Base-by-base conservation (phyloP, 2,329 filamentous ascomycete species). In the Xylariales sp. region DNA sequence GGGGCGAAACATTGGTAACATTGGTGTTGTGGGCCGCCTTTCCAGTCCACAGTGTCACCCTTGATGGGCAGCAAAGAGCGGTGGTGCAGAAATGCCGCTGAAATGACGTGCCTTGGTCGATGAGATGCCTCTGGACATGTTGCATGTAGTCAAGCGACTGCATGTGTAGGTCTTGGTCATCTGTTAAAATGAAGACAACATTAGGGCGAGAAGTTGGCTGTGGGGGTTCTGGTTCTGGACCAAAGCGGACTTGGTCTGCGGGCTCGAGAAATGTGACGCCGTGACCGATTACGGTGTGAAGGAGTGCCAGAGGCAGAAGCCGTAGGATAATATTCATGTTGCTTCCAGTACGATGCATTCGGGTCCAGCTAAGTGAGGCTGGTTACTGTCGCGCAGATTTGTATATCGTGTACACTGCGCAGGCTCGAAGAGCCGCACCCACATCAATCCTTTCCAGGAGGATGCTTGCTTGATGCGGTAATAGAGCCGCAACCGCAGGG, bases 1-100 rank as follows among this genome's bases (percentile, higher is more conserved):
- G 80, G 12, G 76, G 66, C 21, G 37, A 49, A 0, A 76, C 67
- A 32, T 73, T 65, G 0, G 83, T 86, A 1, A 86, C 79, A 48
- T 86, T 86, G 0, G 80, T 85, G 48, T 85, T 86, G 50, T 87
- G 83, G 0, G 82, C 78, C 6, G 77, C 72, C 52, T 76, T 77
- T 0, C 83, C 82, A 0, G 82, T 85, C 72, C 74, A 79, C 2
- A 86, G 58, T 11, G 73, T 77, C 2, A 83, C 82, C 2, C 83
- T 68, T 0, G 81, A 80, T 0, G 83, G 83, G 50, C 83, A 86
- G 57, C 83, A 86, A 1, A 84, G 58, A 0, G 82, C 70, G 0
- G 80, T 77, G 0, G 82, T 86, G 49, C 79, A 82, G 43, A 78
- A 86, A 51, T 86, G 82, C 29, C 75, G 75, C 32, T 64, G 62